Conservation (phyloP, 208 protist species). For the Leishmania braziliensis region DNA sequence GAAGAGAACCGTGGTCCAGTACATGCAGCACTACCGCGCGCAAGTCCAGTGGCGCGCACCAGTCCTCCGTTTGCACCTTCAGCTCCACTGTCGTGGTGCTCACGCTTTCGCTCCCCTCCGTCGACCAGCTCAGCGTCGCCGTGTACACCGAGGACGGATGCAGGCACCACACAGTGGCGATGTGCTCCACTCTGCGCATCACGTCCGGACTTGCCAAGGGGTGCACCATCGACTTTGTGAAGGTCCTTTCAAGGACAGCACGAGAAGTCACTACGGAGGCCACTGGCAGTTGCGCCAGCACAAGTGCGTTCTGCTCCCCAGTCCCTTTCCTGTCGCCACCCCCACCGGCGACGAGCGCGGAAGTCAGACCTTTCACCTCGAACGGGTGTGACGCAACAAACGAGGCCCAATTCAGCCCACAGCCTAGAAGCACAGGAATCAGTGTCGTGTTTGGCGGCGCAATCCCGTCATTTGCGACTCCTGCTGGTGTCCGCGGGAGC, state of each 20-base stretch:
- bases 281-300: conserved; percentile 15
- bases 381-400: conserved; percentile 13
- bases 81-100: background rate
- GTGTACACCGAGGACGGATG: conserved; percentile 19
- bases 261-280: background rate
- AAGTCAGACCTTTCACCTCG: background rate
- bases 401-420: conserved; percentile 27
- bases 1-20: conserved; percentile 16
- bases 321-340: background rate
- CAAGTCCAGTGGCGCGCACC: conserved; percentile 5
- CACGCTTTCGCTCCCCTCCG: background rate
- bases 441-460: background rate
- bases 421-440: background rate
- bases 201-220: background rate
- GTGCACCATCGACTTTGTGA: background rate
- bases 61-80: conserved; percentile 5
- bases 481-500: background rate
- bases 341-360: background rate
- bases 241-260: background rate
- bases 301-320: background rate
- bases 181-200: conserved; percentile 2
- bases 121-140: conserved; percentile 8
- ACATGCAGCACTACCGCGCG: conserved; percentile 3
- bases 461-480: no score
- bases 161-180: conserved; percentile 40